Evolutionary conservation across 2,329 filamentous ascomycete species (phyloP).

Genomic region (Colletotrichum eleusines): DNA sequence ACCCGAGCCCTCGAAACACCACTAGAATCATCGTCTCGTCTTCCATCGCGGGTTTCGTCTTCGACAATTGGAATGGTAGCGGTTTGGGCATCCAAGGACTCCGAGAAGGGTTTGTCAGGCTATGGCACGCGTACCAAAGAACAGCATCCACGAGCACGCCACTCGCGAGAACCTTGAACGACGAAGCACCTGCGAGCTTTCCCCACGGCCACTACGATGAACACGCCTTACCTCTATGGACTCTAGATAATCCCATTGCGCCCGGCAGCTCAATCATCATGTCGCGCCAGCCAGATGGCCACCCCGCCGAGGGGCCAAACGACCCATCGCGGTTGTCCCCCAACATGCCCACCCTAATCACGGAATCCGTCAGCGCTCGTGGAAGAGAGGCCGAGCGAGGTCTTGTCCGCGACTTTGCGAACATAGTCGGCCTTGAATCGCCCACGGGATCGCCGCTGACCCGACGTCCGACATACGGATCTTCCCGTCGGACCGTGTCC

Average conservation of each 20-base stretch:
- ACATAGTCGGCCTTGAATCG: constrained; percentile 1
- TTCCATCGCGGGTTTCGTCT: neutral
- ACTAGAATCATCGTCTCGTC: neutral
- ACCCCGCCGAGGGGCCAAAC: neutral
- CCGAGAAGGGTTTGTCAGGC: neutral
- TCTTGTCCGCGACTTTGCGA: neutral
- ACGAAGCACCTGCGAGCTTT: neutral
- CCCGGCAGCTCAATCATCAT: neutral
- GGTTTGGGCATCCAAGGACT: neutral
- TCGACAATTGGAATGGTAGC: constrained; percentile 8
- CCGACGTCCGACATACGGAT: constrained; percentile 69
- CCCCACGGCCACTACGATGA: neutral
- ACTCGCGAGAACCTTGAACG: constrained; percentile 5
- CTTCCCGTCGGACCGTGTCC: constrained; percentile 49
- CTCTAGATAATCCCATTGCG: neutral
- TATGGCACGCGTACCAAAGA: constrained; percentile 11
- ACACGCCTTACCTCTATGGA: neutral
- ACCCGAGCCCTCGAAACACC: neutral
- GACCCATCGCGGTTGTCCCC: neutral
- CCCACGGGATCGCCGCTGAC: constrained; percentile 17
- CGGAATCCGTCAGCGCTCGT: neutral
- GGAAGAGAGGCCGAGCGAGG: constrained; percentile 14
- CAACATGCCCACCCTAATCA: neutral
- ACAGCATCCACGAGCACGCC: constrained; percentile 1
- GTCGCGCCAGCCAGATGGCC: neutral